A percentile compares a stretch with the other conserved stretches of the same genome.
These are phyloP conservation scores for Diospyros lotus DNA, from an alignment of 148 eudicot species.

Conservation along the genomic window DNA sequence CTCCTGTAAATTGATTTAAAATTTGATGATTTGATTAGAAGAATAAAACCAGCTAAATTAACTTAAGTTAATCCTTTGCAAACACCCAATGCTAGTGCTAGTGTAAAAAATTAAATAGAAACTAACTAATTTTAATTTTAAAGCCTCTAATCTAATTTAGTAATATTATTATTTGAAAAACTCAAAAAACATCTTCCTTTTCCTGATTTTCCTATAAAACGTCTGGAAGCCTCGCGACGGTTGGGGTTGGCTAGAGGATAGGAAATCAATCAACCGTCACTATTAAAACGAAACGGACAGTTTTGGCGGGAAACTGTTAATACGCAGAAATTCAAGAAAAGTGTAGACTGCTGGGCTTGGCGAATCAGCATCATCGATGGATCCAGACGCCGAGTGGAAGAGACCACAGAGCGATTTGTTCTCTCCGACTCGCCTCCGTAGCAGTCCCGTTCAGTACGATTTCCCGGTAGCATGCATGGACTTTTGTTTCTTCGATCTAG, in stretches of 20 bases:
- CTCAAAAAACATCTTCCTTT: no score
- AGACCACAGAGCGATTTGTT: slow-evolving; percentile 33
- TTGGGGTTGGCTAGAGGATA: background rate
- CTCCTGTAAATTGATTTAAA: no score
- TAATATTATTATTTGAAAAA: no score
- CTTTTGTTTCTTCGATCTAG: background rate
- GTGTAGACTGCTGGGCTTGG: background rate
- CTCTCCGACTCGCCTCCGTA: slow-evolving; percentile 36
- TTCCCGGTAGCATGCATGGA: slow-evolving; percentile 20
- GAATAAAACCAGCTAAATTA: no score
- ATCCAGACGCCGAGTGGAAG: background rate
- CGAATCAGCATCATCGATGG: background rate
- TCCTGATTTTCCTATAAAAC: no score
- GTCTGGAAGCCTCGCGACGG: no score
- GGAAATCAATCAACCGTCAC: background rate
- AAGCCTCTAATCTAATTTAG: no score
- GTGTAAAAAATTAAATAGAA: no score
- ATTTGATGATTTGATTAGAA: no score
- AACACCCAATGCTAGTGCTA: no score
- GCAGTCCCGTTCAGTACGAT: slow-evolving; percentile 28
- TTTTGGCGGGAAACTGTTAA: slow-evolving; percentile 13
- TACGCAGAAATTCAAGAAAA: background rate
- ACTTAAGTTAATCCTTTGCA: no score
- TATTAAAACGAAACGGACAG: background rate
- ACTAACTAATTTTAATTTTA: no score